Percentiles rank a stretch among this genome's conserved stretches.
These are phyloP conservation scores for Cubamyces lactineus DNA, from an alignment of 768 basidiomycete species.

Conservation along the genomic window DNA sequence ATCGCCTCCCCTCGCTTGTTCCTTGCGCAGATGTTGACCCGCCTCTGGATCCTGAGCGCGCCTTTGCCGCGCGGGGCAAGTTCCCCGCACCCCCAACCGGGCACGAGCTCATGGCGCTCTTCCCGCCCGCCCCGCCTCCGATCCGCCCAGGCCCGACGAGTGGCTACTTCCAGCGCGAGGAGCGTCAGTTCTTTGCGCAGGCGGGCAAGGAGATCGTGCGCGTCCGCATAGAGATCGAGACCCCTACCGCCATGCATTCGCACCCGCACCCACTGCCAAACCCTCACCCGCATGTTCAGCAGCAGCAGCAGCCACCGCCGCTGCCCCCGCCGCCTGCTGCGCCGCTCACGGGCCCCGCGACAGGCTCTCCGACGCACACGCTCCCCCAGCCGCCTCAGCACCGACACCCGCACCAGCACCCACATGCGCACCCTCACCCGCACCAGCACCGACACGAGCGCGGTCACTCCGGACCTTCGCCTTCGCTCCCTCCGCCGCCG, in stretches of 20 bases:
- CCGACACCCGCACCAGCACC: conserved; percentile 2
- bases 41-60: conserved; percentile 46
- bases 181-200: conserved; percentile 80
- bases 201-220: conserved; percentile 79
- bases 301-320: neutral
- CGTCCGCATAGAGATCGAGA: conserved; percentile 71
- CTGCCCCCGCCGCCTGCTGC: neutral
- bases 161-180: conserved; percentile 73
- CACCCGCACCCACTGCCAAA: neutral
- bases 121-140: conserved; percentile 71
- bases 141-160: conserved; percentile 68
- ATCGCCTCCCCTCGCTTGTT: neutral
- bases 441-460: conserved; percentile 12
- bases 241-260: conserved; percentile 30
- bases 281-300: neutral
- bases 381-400: neutral
- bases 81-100: conserved; percentile 80
- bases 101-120: conserved; percentile 85
- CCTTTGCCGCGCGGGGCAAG: conserved; percentile 50
- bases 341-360: neutral
- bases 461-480: neutral
- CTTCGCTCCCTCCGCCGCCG: conserved; percentile 16
- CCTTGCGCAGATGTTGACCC: conserved; percentile 64
- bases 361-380: conserved; percentile 4
- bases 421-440: conserved; percentile 10